Evolutionary conservation across 805 yeast genomes (phyloP), one percentile per base, ranked within the genome.

Genomic region (Starmerella kuoi): DNA sequence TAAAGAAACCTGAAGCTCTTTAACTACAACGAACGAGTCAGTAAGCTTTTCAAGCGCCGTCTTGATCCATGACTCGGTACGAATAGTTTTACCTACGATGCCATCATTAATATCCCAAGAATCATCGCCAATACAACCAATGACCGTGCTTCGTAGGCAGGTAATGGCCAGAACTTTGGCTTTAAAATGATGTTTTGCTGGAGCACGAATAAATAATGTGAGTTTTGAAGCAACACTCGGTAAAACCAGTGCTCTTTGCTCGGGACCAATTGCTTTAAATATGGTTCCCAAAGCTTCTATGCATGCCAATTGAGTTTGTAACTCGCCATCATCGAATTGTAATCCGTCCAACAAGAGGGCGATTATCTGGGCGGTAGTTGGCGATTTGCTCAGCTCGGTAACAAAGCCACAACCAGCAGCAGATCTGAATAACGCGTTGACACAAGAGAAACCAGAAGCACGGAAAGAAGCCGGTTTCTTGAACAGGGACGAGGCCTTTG

Each of bases 391-490:
- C 2, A 53, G 32, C 11, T 34, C 39, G 3, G 38, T 35, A 9
- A 31, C 43, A n/a, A 49, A 21, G 7, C 38, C 40, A 2, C 50
- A 42, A 1, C 32, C 17, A 2, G 25, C 31, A 1, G 53, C 43
- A 1, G 59, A 55, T 6, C 14, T 7, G 32, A 51, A 48, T 1
- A 60, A 30, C 3, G 53, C 48, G 3, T 25, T 31, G 18, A 58
- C 27, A 15, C 59, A 54, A 2, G 38, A 32, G 37, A 56, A 57
- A 6, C 59, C 61, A 2, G 61, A 58, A 2, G 46, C 24, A 12
- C 49, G 49, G 12, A 51, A 41, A 31, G 50, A 54, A 5, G 42
- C 24, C 3, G 59, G 49, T 11, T 44, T 38, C 4, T 32, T 17
- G 28, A 52, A 38, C 21, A 51, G 51, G 15, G 41, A 11, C 14